Base-by-base conservation (phyloP, 1,284 basidiomycete genomes). In the Kalmanozyma brasiliensis region DNA sequence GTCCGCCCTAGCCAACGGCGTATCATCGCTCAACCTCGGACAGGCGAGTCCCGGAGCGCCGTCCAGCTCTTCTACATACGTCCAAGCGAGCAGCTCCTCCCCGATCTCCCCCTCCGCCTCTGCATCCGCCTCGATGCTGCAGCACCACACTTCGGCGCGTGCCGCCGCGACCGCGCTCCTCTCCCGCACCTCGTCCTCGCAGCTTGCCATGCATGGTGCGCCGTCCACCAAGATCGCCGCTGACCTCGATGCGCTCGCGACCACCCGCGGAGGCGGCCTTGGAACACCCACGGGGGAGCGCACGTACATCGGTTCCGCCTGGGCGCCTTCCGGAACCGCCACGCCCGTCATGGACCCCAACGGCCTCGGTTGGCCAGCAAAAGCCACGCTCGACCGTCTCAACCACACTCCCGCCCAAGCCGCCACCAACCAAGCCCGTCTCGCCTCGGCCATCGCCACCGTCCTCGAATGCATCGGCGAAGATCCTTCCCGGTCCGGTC, bases 401-500 rank as follows among this genome's bases (percentile, higher is more conserved):
- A 65, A 79, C 41, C 67, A 69, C 51, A 76, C 78, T 2, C 70
- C 78, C 0, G 71, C 62, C 2, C 64, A 79, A 46, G 67, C 76
- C 0, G 62, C 61, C 3, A 77, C 67, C 16, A 79, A 76, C 38
- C 55, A 75, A 40, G 43, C 88, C 64, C 90, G 89, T 60, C 89
- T 99, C 74, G 86, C 91, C 3, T 85, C 85, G 45, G 96, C 96
- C 3, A 91, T 99, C 61, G 89, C 91, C 43, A 93, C 92, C 22
- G 90, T 99, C 30, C 88, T 99, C 42, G 94, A 98, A 79, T 97
- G 94, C 82, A 93, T 99, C 60, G 96, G 96, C 46, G 96, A 99
- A 84, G 96, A 98, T 85, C 96, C 96, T 2, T 89, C 94, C 79
- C 87, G 96, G 38, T 93, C 95, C 78, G 96, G 96, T 9, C 86